Evolutionary conservation across 1,284 basidiomycete species (phyloP).

Genomic region (Trametes pubescens): DNA sequence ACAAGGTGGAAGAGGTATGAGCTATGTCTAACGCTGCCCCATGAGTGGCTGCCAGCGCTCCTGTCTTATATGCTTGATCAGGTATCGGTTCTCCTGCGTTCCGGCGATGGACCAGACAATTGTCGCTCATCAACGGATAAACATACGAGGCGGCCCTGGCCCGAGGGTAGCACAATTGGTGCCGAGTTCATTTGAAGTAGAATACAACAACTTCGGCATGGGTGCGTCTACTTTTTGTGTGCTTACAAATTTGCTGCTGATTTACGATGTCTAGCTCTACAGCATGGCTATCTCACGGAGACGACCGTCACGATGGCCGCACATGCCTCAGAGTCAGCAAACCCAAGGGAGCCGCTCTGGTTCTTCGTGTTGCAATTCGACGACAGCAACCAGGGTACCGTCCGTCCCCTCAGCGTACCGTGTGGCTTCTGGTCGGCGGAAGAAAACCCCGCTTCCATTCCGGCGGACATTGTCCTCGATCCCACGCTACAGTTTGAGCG

Average conservation of each 20-base stretch:
- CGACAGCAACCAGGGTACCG: background rate
- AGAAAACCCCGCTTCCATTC: background rate
- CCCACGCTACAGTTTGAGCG: background rate
- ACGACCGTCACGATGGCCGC: background rate
- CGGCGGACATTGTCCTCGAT: background rate
- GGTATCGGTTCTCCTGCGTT: background rate
- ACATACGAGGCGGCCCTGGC: background rate
- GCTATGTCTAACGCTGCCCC: background rate
- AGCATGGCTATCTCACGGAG: background rate
- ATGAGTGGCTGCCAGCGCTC: background rate
- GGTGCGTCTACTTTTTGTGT: background rate
- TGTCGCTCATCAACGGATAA: background rate
- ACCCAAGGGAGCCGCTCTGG: background rate
- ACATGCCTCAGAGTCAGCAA: background rate
- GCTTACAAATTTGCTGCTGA: background rate
- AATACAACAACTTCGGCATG: background rate
- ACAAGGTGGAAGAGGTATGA: background rate
- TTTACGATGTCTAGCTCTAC: background rate
- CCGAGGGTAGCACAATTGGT: background rate
- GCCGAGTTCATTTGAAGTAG: background rate
- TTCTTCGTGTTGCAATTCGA: background rate
- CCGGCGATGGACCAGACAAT: background rate
- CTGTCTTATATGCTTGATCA: background rate
- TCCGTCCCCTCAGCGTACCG: background rate
- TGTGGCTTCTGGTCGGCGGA: background rate